These are phyloP conservation scores for Picochlorum sp. DNA, from an alignment of 139 green algal species.

Conservation along the genomic window DNA sequence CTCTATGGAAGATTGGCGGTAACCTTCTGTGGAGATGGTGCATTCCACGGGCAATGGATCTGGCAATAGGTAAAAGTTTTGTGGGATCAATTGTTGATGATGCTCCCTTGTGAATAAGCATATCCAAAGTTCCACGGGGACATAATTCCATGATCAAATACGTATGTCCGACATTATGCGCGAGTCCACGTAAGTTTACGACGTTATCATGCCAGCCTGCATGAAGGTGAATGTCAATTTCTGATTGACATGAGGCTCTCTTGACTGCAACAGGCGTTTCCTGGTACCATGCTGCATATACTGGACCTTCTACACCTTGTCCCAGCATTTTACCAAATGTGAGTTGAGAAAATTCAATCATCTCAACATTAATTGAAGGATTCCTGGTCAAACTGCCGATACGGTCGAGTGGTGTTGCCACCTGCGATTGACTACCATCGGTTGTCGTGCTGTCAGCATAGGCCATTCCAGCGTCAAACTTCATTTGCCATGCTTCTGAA, in stretches of 20 bases:
- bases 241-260: constrained; percentile 12
- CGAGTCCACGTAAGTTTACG: constrained; percentile 33
- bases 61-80: constrained; percentile 40
- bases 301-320: constrained; percentile 32
- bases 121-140: constrained; percentile 38
- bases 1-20: constrained; percentile 71
- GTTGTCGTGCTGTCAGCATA: not conserved
- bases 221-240: constrained; percentile 41
- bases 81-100: constrained; percentile 13
- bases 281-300: constrained; percentile 39
- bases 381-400: not conserved
- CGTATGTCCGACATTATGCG: constrained; percentile 17
- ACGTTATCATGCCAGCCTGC: constrained; percentile 45
- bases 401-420: not conserved
- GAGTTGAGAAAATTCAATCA: constrained; percentile 19
- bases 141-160: constrained; percentile 50
- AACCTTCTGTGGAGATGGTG: constrained; percentile 67
- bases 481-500: not conserved
- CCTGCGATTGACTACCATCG: not conserved
- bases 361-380: constrained; percentile 13
- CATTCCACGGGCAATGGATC: constrained; percentile 38
- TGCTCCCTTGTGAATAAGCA: constrained; percentile 31
- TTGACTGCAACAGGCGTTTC: constrained; percentile 47
- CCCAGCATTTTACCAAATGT: constrained; percentile 27
- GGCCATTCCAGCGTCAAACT: not conserved